A percentile compares a stretch with the other conserved stretches of the same genome.
Conservation (phyloP, 495 filamentous ascomycete species). For the Ramalina intermedia region DNA sequence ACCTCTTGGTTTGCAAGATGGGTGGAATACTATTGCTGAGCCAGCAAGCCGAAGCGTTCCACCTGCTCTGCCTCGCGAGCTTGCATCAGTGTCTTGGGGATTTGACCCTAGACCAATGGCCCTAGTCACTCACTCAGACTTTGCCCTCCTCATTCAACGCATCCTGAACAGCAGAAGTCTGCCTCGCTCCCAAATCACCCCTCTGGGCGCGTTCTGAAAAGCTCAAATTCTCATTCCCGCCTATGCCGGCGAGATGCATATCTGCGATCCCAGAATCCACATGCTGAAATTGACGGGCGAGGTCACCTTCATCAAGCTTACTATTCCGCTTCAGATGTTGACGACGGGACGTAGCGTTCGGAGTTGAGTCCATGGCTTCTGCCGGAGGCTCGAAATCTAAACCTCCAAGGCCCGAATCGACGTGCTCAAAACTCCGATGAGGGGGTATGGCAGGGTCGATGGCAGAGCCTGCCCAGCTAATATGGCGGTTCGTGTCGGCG, state of each 20-base stretch:
- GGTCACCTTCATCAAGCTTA: background rate
- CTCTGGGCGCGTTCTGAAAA: too few species aligned
- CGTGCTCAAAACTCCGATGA: background rate
- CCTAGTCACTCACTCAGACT: too few species aligned
- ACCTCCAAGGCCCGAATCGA: background rate
- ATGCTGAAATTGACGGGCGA: background rate
- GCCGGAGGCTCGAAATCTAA: background rate
- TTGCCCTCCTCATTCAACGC: too few species aligned
- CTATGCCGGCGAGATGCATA: slow-evolving; percentile 1
- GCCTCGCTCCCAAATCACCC: too few species aligned
- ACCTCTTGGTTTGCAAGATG: too few species aligned
- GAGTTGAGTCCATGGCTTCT: background rate
- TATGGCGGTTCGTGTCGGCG: background rate
- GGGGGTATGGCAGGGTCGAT: background rate
- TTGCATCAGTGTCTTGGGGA: too few species aligned
- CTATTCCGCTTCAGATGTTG: background rate
- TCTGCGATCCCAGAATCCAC: slow-evolving; percentile 17
- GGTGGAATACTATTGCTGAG: too few species aligned
- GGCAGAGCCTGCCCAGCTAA: background rate
- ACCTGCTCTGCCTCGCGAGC: too few species aligned
- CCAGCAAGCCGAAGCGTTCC: too few species aligned
- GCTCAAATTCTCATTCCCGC: too few species aligned
- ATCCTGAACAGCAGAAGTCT: too few species aligned
- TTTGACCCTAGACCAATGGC: too few species aligned
- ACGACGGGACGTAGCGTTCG: background rate